Base-by-base conservation (phyloP, 1,139 yeast genomes). In the Debaryomycetaceae sp. region DNA sequence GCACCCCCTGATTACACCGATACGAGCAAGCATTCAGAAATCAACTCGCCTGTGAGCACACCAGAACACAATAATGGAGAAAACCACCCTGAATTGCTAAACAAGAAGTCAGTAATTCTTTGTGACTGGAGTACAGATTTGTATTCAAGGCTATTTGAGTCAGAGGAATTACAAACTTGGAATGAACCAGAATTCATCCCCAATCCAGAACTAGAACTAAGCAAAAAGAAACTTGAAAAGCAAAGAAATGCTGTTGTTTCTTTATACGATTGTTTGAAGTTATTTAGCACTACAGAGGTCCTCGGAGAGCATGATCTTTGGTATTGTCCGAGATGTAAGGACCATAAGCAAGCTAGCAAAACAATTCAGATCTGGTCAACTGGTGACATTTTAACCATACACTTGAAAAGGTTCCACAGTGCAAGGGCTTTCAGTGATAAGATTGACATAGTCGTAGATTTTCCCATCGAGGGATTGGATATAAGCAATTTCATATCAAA, bases 301-400 rank as follows among this genome's bases (percentile, higher is more conserved):
- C 70, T 92, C 34, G 89, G 97, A 9, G 87, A 87, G 39, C 86
- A 87, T 43, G 98, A 92, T 61, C 72, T 89, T 38, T 92, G 98
- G 98, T 89, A 83, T 54, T 92, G 98, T 60, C 95, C 97, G 2
- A 65, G 71, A 18, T 92, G 98, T 66, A 81, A 85, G 53, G 94
- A 87, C 38, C 95, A 88, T 53, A 79, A 89, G 42, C 89, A 87
- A 49, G 98, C 98, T 1, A 83, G 95, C 5, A 92, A 92, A 55
- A 84, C 89, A 31, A 85, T 92, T 43, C 95, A 89, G 60, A 68
- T 92, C 24, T 92, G 98, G 98, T 77, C 82, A 14, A 81, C 87
- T 0, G 98, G 98, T 0, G 98, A 92, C 54, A 81, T 92, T 31
- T 70, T 92, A 45, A 83, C 95, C 0, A 83, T 92, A 38, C 98